Evolutionary conservation across 83 land plant genomes (phyloP), one percentile per base, ranked within the genome.

Genomic region (Picea abies): DNA sequence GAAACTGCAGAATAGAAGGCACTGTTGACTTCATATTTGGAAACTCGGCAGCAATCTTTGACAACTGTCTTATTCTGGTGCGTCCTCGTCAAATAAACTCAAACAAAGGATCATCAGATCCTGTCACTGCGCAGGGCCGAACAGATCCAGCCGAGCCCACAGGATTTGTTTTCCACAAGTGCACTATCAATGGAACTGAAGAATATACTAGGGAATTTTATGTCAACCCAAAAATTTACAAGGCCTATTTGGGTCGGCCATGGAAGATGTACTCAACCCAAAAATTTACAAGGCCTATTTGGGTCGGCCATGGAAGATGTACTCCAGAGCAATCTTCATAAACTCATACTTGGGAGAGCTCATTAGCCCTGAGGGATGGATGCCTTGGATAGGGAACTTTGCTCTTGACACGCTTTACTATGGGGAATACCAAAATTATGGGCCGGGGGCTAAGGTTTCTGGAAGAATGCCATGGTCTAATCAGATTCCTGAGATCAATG

Each of bases 11-110:
- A 79, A 91, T 96, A 26, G 83, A 89, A 80, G 98, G 98, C 77
- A 96, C 93, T 61, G 88, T 90, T 67, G 98, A 96, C 82, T 96
- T 92, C 93, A 90, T 94, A 32, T 96, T 96, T 84, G 97, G 98
- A 73, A 91, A 93, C 76, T 88, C 98, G 1, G 94, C 96, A 19
- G 23, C 94, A 20, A 78, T 94, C 65, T 94, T 96, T 80, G 91
- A 95, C 23, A 79, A 88, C 78, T 96, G 94, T 86, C 20, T 52
- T 7, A 86, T 95, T 78, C 78, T 90, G 20, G 84, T 87, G 66
- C 81, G 90, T 3, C 91, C 91, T 11, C 90, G 94, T 5, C 91
- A 86, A 65, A 12, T 56, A 56, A 56, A 56, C 0, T 12, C 58
- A 52, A 52, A 3, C 15, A 52, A 52, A 52, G 58, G 58, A 52